Conservation (phyloP, 2,329 filamentous ascomycete species). For the Dothidotthia symphoricarpi region DNA sequence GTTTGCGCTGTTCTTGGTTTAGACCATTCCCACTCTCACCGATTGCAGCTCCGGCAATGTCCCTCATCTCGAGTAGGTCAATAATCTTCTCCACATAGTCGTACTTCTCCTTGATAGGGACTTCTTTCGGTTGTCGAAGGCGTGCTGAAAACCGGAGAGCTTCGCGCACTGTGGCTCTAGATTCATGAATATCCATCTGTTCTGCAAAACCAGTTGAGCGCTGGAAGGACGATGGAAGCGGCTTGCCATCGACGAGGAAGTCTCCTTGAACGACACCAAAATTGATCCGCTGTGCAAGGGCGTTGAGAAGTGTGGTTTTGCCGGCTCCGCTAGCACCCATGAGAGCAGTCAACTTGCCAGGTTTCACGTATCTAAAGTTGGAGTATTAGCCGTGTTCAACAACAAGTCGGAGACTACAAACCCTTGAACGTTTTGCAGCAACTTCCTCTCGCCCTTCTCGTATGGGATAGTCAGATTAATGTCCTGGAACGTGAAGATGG, state of each 20-base stretch:
- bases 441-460: slow-evolving; percentile 43
- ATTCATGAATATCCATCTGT: slow-evolving; percentile 62
- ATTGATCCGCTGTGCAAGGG: slow-evolving; percentile 44
- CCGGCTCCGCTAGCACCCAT: slow-evolving; percentile 63
- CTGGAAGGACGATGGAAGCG: slow-evolving; percentile 66
- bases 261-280: slow-evolving; percentile 48
- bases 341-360: slow-evolving; percentile 81
- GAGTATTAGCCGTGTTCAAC: neutral
- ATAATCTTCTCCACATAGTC: slow-evolving; percentile 66
- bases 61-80: slow-evolving; percentile 62
- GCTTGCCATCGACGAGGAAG: slow-evolving; percentile 45
- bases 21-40: slow-evolving; percentile 51
- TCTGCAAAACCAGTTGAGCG: slow-evolving; percentile 77
- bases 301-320: slow-evolving; percentile 40
- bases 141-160: slow-evolving; percentile 63
- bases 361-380: slow-evolving; percentile 69
- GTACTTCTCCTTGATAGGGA: slow-evolving; percentile 60
- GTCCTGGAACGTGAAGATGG: slow-evolving; percentile 74
- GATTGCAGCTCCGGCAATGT: slow-evolving; percentile 64
- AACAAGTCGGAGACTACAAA: neutral
- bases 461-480: slow-evolving; percentile 72
- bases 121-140: slow-evolving; percentile 60
- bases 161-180: slow-evolving; percentile 63
- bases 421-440: slow-evolving; percentile 65
- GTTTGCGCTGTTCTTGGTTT: slow-evolving; percentile 66